Evolutionary conservation across 305 asterid genomes (phyloP), one percentile per base, ranked within the genome.

Genomic region (Fraxinus xanthoxyloides): DNA sequence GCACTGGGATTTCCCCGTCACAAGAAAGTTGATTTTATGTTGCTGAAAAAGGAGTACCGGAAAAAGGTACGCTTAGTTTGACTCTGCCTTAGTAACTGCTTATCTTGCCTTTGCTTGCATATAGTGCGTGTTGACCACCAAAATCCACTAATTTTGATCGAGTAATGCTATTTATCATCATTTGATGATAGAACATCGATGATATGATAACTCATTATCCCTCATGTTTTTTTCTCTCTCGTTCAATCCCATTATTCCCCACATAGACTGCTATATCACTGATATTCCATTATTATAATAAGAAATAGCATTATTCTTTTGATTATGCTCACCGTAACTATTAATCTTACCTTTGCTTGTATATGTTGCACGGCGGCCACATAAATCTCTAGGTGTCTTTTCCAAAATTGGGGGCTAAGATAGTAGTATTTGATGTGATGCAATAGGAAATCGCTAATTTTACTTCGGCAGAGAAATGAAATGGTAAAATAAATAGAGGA

Each of bases 21-120:
- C 70, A 93, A 87, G 88, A 93, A 90, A 86, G 82, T 94, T 79
- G 99, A 97, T 84, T 80, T 80, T 30, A 43, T 78, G 30, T 83
- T 92, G 73, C 87, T 97, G 92, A 97, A 90, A 91, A 94, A 94
- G 89, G 99, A 94, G 86, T 97, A 97, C 81, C 93, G 91, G 65
- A 97, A 92, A 89, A 97, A 94, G 97, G 99, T 97, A 59, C 12
- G 85, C 51, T 61, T 61, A 21, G 70, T 61, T 61, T 21, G 31
- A 61, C 31, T 21, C 31, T 61, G 30, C 12, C 30, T 21, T 5
- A 59, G 12, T 59, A 59, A 23, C 69, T 59, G 19, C 67, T 51
- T 23, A 38, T 51, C 12, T 69, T 23, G 77, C 51, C 77, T 43
- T 38, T 36, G 72, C 32, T 84, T 7, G 30, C 69, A 59, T 21